A percentile compares a stretch with the other conserved stretches of the same genome.
These are phyloP conservation scores for Stipa capillata DNA, from an alignment of 176 grass and related monocot genomes.

Conservation along the genomic window DNA sequence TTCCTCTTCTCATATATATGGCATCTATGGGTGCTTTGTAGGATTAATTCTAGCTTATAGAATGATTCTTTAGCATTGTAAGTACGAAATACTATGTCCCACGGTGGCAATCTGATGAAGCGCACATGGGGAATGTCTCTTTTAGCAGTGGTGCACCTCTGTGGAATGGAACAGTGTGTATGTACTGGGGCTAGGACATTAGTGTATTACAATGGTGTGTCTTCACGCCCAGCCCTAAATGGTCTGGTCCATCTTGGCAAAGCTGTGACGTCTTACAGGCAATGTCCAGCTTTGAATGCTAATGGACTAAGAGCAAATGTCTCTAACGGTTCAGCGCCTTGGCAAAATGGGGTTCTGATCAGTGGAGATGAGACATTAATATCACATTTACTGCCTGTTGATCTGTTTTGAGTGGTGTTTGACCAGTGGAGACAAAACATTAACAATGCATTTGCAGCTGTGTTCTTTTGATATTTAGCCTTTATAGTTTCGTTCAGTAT, in stretches of 20 bases:
- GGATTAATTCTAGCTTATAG: background rate
- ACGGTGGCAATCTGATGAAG: background rate
- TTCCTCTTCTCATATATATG: background rate
- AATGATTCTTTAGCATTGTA: background rate
- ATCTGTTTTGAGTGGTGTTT: background rate
- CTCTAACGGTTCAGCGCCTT: conserved; percentile 11
- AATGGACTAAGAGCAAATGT: conserved; percentile 12
- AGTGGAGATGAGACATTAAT: conserved; percentile 28
- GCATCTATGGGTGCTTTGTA: background rate
- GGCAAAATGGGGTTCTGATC: conserved; percentile 21
- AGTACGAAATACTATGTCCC: background rate
- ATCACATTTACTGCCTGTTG: background rate
- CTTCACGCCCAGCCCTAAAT: background rate
- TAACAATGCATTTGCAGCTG: background rate
- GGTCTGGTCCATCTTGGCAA: conserved; percentile 25
- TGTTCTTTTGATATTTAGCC: background rate
- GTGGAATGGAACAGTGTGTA: background rate
- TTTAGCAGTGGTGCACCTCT: background rate
- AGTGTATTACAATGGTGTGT: background rate
- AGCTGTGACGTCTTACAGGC: background rate
- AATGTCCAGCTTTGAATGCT: conserved; percentile 40
- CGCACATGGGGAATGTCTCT: background rate
- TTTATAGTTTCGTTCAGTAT: background rate
- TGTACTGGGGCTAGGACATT: background rate
- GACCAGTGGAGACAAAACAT: conserved; percentile 31